Percentiles rank a stretch among this genome's conserved stretches.
phyloP scores from a whole-genome alignment of 805 yeast genomes.

The Yarrowia deformans region DNA sequence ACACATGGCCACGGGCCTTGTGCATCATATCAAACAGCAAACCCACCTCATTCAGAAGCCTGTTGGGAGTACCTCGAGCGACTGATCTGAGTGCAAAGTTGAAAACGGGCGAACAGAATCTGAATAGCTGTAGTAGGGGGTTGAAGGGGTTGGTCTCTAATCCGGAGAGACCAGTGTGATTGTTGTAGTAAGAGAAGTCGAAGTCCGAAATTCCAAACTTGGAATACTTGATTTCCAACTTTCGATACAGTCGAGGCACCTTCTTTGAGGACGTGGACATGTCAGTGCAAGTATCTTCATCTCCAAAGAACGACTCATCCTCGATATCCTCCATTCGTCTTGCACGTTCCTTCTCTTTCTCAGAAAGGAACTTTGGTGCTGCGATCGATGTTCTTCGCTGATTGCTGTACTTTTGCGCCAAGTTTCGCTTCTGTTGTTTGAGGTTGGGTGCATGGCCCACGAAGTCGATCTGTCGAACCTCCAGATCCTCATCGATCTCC shows the following conservation, averaged over 20 bases:
- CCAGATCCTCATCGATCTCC: slow-evolving; percentile 59
- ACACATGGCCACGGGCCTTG: slow-evolving; percentile 78
- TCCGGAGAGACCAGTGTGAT: slow-evolving; percentile 71
- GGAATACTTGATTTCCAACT: slow-evolving; percentile 79
- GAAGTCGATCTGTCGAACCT: slow-evolving; percentile 52
- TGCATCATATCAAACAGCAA: slow-evolving; percentile 90
- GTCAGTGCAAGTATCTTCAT: slow-evolving; percentile 35
- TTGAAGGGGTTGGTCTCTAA: slow-evolving; percentile 89
- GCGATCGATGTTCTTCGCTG: slow-evolving; percentile 48
- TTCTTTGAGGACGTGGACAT: slow-evolving; percentile 48
- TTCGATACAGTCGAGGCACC: slow-evolving; percentile 77
- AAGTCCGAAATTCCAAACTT: slow-evolving; percentile 93
- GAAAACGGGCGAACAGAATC: slow-evolving; percentile 77
- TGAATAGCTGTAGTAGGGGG: slow-evolving; percentile 76
- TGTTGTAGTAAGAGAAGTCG: slow-evolving; percentile 85
- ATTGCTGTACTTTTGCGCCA: slow-evolving; percentile 47
- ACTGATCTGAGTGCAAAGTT: slow-evolving; percentile 66
- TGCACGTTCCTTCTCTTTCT: slow-evolving; percentile 52
- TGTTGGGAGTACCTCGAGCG: slow-evolving; percentile 54
- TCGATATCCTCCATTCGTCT: slow-evolving; percentile 46
- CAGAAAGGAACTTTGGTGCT: slow-evolving; percentile 66
- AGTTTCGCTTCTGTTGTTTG: slow-evolving; percentile 63
- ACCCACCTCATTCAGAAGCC: slow-evolving; percentile 79
- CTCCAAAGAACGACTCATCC: slow-evolving; percentile 42
- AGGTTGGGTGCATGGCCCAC: slow-evolving; percentile 62